Evolutionary conservation across 139 green algal species (phyloP), one percentile per base, ranked within the genome.

Genomic region (Micromonas commoda): DNA sequence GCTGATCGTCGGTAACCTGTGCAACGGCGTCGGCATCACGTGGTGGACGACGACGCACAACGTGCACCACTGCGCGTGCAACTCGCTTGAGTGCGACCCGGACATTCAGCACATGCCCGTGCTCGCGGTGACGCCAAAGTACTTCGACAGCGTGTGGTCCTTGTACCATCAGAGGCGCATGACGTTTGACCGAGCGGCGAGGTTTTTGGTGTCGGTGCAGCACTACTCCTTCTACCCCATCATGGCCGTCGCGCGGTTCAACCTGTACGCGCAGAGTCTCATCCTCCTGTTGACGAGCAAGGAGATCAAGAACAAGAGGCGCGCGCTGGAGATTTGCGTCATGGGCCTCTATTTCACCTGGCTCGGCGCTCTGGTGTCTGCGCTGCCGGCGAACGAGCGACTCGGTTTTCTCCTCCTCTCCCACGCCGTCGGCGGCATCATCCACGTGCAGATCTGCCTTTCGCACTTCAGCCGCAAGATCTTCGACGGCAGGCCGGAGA

Each of bases 11-110:
- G 83, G 83, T 6, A 82, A 84, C 69, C 33, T 82, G 24, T 53
- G 79, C 38, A 87, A 78, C n/a, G 83, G 83, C 51, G 79, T 87
- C 63, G 57, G 69, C 34, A 84, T 87, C 39, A 66, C 16, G 28
- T 87, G 83, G 83, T 87, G 83, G 83, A 85, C 82, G 76, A 72
- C 51, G 5, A 85, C 83, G n/a, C 83, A 87, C 77, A 85, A 87
- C 73, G 77, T 85, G 35, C 83, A 87, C 81, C 83, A 87, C 53
- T 37, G 82, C 26, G 83, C 79, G 2, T 83, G 68, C 75, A 87
- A 87, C 75, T 83, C 64, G 32, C 23, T 83, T 4, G 45, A 85
- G 23, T 81, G 82, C 66, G 83, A 87, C 68, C 83, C 83, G 26
- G 83, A 87, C 45, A 81, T 87, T 29, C 83, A 87, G 60, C 80